Evolutionary conservation across 495 filamentous ascomycete species (phyloP).

Genomic region (Articulospora tetracladia): DNA sequence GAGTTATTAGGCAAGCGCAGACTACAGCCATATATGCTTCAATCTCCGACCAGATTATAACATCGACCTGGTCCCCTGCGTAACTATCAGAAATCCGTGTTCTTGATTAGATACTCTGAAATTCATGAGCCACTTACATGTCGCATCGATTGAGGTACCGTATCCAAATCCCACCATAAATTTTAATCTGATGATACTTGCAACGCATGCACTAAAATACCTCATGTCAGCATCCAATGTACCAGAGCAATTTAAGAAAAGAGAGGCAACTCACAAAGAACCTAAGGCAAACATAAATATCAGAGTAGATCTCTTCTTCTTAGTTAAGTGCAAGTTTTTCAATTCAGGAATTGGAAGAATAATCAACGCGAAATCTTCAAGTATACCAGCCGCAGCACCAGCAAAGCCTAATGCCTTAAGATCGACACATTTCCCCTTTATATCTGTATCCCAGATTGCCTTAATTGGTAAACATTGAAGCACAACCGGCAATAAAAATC

Average conservation of each 20-base stretch:
- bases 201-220: conserved; percentile 31
- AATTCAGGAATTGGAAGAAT: conserved; percentile 34
- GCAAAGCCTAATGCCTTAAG: conserved; percentile 27
- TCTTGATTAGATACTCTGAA: neutral
- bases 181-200: conserved; percentile 37
- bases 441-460: conserved; percentile 25
- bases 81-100: neutral
- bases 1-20: conserved; percentile 37
- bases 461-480: conserved; percentile 42
- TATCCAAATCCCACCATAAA: conserved; percentile 32
- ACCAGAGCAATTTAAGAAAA: neutral
- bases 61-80: conserved; percentile 33
- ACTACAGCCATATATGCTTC: conserved; percentile 45
- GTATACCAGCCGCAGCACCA: conserved; percentile 31
- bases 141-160: conserved; percentile 25
- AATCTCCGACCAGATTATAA: conserved; percentile 42
- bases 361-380: conserved; percentile 34
- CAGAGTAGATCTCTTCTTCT: conserved; percentile 33
- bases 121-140: conserved; percentile 27
- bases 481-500: conserved; percentile 32
- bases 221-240: neutral
- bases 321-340: conserved; percentile 28
- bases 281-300: conserved; percentile 37
- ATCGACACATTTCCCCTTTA: conserved; percentile 29
- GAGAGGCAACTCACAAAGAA: conserved; percentile 24